A percentile compares a stretch with the other conserved stretches of the same genome.
Evolutionary conservation across 345 rosid species (phyloP).

Genomic region (Euphorbia tirucalli): DNA sequence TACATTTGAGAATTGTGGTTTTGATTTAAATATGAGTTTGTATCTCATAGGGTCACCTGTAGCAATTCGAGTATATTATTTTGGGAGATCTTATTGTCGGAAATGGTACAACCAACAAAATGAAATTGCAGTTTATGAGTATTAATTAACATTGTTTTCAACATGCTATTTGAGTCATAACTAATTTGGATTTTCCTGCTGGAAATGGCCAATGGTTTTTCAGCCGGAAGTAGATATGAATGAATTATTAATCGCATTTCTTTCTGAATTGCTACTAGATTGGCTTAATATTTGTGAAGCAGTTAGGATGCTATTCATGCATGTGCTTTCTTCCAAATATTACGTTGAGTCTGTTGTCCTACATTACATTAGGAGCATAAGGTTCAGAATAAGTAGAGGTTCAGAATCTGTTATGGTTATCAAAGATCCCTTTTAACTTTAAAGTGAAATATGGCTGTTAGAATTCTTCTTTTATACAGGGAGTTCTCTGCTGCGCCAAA

Average conservation of each 20-base stretch:
- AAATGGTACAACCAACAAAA: neutral
- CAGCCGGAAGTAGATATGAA: neutral
- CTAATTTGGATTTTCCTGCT: neutral
- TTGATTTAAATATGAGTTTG: neutral
- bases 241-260: neutral
- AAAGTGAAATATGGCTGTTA: neutral
- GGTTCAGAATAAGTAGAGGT: neutral
- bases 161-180: neutral
- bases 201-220: neutral
- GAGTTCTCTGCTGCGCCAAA: too few relatives aligned
- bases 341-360: neutral
- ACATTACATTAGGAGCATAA: neutral
- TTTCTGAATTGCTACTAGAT: neutral
- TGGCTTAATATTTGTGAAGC: neutral
- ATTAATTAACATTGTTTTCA: neutral
- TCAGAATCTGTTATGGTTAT: neutral
- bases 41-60: neutral
- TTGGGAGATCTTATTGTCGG: neutral
- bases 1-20: neutral
- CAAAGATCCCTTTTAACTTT: neutral
- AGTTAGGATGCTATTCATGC: too few relatives aligned
- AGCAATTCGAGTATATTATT: neutral
- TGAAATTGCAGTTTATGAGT: neutral
- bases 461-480: neutral
- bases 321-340: neutral